phyloP scores from a whole-genome alignment of 2,329 filamentous ascomycete species.

The Talaromyces sp. region DNA sequence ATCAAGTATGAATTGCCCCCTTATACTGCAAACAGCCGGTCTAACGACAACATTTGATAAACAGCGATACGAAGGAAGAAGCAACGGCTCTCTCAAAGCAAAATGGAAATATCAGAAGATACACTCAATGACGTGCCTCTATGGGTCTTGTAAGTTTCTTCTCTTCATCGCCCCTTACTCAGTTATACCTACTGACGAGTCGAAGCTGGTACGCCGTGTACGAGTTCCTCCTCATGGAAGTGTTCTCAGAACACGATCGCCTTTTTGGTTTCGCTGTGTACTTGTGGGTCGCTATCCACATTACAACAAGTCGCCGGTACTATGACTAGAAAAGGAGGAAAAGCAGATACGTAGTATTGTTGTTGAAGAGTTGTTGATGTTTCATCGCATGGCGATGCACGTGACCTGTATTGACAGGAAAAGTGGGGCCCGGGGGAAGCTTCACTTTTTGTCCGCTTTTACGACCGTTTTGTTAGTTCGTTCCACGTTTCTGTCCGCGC shows the following conservation, averaged over 20 bases:
- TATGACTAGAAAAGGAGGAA: neutral
- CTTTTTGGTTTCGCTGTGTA: neutral
- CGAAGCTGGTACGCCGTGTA: conserved; percentile 2
- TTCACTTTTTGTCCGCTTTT: neutral
- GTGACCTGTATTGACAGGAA: neutral
- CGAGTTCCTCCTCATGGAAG: neutral
- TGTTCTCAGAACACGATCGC: neutral
- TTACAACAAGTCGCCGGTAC: neutral
- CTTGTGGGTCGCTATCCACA: neutral
- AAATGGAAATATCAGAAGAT: neutral
- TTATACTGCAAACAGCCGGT: neutral
- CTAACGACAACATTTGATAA: neutral
- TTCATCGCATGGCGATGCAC: neutral
- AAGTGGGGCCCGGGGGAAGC: neutral
- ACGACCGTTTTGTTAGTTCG: neutral
- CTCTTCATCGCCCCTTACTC: neutral
- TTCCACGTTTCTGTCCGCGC: neutral
- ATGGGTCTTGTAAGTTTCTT: conserved; percentile 1
- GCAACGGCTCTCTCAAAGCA: neutral
- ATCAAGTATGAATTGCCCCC: neutral
- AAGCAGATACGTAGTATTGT: neutral
- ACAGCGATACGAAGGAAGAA: neutral
- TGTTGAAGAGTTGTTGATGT: neutral
- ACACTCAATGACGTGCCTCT: neutral
- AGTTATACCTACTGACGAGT: neutral